Conservation (phyloP, 179 eudicot genomes). For the Pouteria campechiana region DNA sequence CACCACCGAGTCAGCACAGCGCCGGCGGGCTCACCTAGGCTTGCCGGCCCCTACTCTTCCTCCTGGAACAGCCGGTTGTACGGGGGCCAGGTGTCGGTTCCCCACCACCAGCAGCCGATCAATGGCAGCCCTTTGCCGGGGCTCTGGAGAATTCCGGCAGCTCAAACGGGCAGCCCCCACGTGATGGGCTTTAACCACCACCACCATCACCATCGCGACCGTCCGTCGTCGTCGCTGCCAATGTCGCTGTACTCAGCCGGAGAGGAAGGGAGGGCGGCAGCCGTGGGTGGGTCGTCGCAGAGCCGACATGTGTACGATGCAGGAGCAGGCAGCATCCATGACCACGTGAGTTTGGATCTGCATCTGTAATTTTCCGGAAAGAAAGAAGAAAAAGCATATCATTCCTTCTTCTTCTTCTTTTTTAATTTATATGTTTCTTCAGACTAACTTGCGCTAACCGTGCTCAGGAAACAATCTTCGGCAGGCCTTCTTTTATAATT, state of each 20-base stretch:
- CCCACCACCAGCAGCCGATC: slow-evolving; percentile 21
- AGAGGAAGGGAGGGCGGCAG: too few relatives aligned
- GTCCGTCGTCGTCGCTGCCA: slow-evolving; percentile 9
- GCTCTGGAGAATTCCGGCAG: slow-evolving; percentile 55
- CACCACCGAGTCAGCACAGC: slow-evolving; percentile 14
- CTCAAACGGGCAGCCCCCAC: too few relatives aligned
- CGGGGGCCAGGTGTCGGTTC: slow-evolving; percentile 3
- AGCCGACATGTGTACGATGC: slow-evolving; percentile 12
- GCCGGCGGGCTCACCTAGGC: slow-evolving; percentile 5
- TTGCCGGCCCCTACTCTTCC: slow-evolving; percentile 3
- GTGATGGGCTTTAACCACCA: too few relatives aligned
- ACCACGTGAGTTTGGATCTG: slow-evolving; percentile 95
- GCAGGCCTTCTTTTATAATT: too few relatives aligned
- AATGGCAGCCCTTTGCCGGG: slow-evolving; percentile 63
- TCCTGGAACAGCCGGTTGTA: slow-evolving; percentile 19
- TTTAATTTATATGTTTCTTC: too few relatives aligned
- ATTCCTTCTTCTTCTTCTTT: too few relatives aligned
- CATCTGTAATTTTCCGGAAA: too few relatives aligned
- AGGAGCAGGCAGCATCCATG: slow-evolving; percentile 25
- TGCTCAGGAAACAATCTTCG: too few relatives aligned
- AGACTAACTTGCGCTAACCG: too few relatives aligned
- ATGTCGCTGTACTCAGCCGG: slow-evolving; percentile 4
- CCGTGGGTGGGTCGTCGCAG: slow-evolving; percentile 10
- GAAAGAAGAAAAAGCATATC: too few relatives aligned
- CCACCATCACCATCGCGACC: slow-evolving; percentile 17